Conservation (phyloP, 257 asterid species). For the Salvia miltiorrhiza region DNA sequence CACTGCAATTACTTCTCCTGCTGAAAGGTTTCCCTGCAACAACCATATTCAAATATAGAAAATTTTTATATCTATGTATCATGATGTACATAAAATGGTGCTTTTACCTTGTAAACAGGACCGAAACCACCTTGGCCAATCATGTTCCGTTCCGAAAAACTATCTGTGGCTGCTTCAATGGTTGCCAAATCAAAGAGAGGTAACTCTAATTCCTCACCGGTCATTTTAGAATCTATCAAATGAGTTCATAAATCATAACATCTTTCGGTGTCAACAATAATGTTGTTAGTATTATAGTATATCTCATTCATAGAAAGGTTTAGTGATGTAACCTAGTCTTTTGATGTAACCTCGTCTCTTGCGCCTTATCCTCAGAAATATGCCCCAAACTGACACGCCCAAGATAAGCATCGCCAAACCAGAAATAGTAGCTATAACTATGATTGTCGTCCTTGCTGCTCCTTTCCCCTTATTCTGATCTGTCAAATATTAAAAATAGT, state of each 20-base stretch:
- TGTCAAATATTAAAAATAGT: neutral
- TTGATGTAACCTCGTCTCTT: constrained; percentile 10
- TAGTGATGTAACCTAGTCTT: constrained; percentile 5
- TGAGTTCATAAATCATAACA: neutral
- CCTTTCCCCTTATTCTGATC: constrained; percentile 5
- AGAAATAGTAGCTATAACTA: constrained; percentile 3
- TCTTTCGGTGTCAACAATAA: neutral
- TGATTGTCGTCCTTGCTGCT: neutral
- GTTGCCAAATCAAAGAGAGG: constrained; percentile 36
- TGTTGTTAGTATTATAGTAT: neutral
- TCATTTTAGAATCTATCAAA: constrained; percentile 10
- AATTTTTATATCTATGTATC: neutral
- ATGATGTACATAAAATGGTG: neutral
- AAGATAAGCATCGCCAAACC: constrained; percentile 17
- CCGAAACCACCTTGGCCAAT: constrained; percentile 59
- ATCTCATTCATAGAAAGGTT: neutral
- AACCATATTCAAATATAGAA: neutral
- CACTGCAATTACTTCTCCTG: constrained; percentile 21
- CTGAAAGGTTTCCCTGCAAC: constrained; percentile 25
- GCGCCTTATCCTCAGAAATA: neutral
- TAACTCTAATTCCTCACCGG: constrained; percentile 30
- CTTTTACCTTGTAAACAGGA: constrained; percentile 38
- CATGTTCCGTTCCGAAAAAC: constrained; percentile 29
- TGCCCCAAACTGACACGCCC: neutral
- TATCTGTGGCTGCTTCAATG: constrained; percentile 36